Percentiles rank a stretch among this genome's conserved stretches.
Evolutionary conservation across 2,329 filamentous ascomycete genomes (phyloP).

Genomic region (Knoxdaviesia proteae): DNA sequence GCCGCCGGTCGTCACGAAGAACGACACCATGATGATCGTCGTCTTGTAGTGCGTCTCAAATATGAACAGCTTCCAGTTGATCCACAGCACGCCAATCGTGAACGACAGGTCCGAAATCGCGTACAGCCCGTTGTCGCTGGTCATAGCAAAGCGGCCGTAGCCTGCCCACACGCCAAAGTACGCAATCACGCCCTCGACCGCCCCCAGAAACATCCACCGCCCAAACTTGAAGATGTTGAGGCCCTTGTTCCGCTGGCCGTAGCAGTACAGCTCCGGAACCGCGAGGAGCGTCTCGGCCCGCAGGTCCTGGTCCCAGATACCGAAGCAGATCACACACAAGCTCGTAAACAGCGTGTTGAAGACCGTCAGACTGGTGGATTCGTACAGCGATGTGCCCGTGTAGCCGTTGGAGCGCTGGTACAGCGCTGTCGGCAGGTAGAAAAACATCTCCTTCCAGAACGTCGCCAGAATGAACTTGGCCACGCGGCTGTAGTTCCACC

Average conservation of each 20-base stretch:
- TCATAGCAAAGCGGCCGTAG: slow-evolving; percentile 23
- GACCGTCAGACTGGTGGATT: slow-evolving; percentile 68
- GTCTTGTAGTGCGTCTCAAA: slow-evolving; percentile 65
- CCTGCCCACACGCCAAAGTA: slow-evolving; percentile 44
- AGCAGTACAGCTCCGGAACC: slow-evolving; percentile 75
- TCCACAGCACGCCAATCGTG: slow-evolving; percentile 47
- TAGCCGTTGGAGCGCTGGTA: slow-evolving; percentile 75
- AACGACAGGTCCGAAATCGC: slow-evolving; percentile 56
- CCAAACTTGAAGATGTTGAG: slow-evolving; percentile 58
- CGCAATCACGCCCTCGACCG: slow-evolving; percentile 49
- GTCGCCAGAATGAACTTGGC: slow-evolving; percentile 79
- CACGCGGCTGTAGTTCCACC: slow-evolving; percentile 78
- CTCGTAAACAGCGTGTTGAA: slow-evolving; percentile 93
- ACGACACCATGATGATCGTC: slow-evolving; percentile 34
- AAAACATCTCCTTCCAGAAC: slow-evolving; percentile 76
- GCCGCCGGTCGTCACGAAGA: slow-evolving; percentile 38
- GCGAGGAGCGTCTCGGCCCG: slow-evolving; percentile 70
- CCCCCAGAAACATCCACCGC: slow-evolving; percentile 59
- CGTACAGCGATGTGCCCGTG: slow-evolving; percentile 78
- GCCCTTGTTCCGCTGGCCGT: slow-evolving; percentile 50
- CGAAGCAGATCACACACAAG: slow-evolving; percentile 69
- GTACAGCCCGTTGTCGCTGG: slow-evolving; percentile 48
- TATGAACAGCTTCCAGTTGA: slow-evolving; percentile 57
- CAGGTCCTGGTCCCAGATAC: slow-evolving; percentile 82
- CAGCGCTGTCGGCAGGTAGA: slow-evolving; percentile 67